Evolutionary conservation across 2,329 filamentous ascomycete genomes (phyloP), one percentile per base, ranked within the genome.

Genomic region (Aspergillus pseudoterreus): DNA sequence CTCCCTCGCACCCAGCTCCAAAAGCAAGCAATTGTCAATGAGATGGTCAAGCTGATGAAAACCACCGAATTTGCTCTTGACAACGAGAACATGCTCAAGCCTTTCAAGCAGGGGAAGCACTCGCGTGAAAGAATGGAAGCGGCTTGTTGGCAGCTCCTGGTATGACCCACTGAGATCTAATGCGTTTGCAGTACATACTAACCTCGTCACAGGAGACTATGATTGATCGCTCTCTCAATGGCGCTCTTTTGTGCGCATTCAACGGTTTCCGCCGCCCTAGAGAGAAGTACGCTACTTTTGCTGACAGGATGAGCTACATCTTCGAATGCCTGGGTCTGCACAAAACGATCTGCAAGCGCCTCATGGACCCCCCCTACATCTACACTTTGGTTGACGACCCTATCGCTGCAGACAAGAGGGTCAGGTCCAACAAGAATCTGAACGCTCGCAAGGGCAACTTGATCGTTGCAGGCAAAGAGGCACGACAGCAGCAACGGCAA

Each of bases 311-410:
- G 22, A 49, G 50, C 38, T 48, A 48, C 24, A 55, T 57, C 4
- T 54, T 65, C 4, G 49, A 60, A 9, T 51, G 51, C 15, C 51
- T 67, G 30, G 46, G 64, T 56, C 56, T 51, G 8, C 66, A 66
- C 27, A 74, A 74, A 56, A 68, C 70, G 0, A 68, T 73, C 30
- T 72, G 69, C 63, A 72, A 72, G 49, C 70, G 72, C 47, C 53
- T 73, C 10, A 52, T 72, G 14, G 70, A 71, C 44, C 56, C 65
- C 2, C 53, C 58, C 6, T 73, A 68, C 52, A 44, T 70, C 27
- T 53, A 61, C 41, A 56, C 57, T 4, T 64, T 74, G 41, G 61
- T 73, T 27, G 69, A 74, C 45, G 70, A 74, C 45, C 71, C 71
- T 3, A 43, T 57, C 15, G 60, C 51, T 11, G 52, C 61, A 17